Percentiles rank a stretch among this genome's conserved stretches.
These are phyloP conservation scores for Moesziomyces antarcticus DNA, from an alignment of 1,284 basidiomycete genomes.

Conservation along the genomic window DNA sequence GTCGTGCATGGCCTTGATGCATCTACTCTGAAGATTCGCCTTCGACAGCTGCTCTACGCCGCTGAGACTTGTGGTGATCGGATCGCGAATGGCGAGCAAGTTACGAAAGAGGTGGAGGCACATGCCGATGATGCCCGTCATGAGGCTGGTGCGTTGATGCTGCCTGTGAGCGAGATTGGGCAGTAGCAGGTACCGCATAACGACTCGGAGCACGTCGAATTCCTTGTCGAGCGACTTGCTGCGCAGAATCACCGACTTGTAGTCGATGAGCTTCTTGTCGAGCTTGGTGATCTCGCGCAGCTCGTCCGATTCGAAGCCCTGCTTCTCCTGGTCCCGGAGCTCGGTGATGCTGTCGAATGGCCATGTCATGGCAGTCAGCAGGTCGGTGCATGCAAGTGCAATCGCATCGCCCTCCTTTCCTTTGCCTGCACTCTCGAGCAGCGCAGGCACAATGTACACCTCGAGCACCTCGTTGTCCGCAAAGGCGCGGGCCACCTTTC, in stretches of 20 bases:
- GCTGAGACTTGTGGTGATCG: slow-evolving; percentile 52
- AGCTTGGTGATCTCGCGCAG: slow-evolving; percentile 51
- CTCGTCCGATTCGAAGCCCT: slow-evolving; percentile 53
- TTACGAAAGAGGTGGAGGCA: slow-evolving; percentile 67
- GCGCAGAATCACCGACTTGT: slow-evolving; percentile 64
- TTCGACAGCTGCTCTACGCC: slow-evolving; percentile 54
- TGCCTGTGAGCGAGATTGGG: slow-evolving; percentile 61
- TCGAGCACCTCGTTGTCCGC: slow-evolving; percentile 62
- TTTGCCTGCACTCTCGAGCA: slow-evolving; percentile 61
- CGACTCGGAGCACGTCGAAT: slow-evolving; percentile 53
- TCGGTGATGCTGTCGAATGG: slow-evolving; percentile 64
- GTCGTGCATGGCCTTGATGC: slow-evolving; percentile 56
- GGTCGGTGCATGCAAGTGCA: slow-evolving; percentile 64
- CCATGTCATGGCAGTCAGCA: slow-evolving; percentile 67
- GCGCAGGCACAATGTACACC: slow-evolving; percentile 63
- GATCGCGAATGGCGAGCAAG: slow-evolving; percentile 64
- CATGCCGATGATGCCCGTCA: slow-evolving; percentile 63
- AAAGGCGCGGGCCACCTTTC: slow-evolving; percentile 63
- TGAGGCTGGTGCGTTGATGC: slow-evolving; percentile 56
- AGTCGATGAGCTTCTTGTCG: slow-evolving; percentile 55
- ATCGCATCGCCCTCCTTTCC: slow-evolving; percentile 55
- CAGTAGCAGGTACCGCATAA: slow-evolving; percentile 61
- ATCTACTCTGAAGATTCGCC: slow-evolving; percentile 60
- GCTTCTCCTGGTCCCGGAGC: slow-evolving; percentile 54
- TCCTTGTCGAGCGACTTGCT: slow-evolving; percentile 40